Conservation (phyloP, 805 yeast species). For the Sugiyamaella chiloensis region DNA sequence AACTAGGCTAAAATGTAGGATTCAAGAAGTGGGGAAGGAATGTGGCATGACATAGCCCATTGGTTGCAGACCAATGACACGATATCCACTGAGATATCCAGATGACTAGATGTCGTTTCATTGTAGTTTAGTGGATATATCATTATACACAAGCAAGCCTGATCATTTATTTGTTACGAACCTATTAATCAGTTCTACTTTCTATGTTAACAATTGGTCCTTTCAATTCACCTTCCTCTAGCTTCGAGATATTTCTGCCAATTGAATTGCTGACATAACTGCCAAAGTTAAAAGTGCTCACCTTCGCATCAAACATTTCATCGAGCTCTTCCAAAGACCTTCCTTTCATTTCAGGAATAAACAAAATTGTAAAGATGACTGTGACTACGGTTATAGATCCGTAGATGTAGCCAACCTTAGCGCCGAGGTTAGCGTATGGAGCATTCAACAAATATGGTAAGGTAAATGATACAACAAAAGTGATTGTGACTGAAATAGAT, state of each 20-base stretch:
- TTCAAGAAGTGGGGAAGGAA: no score
- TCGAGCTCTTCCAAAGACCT: constrained; percentile 2
- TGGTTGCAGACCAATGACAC: no score
- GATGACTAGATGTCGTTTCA: no score
- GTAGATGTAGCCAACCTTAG: constrained; percentile 12
- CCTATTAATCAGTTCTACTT: no score
- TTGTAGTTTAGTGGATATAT: no score
- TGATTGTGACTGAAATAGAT: constrained; percentile 6
- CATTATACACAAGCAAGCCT: no score
- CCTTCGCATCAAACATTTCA: constrained; percentile 3
- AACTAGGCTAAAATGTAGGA: no score
- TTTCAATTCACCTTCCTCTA: background rate
- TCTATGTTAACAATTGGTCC: no score
- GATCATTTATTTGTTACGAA: no score
- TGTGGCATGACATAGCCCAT: no score
- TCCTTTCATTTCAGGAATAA: constrained; percentile 2
- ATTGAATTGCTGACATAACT: background rate
- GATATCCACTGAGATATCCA: no score
- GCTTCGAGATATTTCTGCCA: background rate
- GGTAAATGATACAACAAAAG: constrained; percentile 10
- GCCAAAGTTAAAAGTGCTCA: background rate
- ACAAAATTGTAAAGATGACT: background rate
- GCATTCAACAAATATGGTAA: constrained; percentile 12
- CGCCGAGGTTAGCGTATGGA: constrained; percentile 10
- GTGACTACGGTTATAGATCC: constrained; percentile 1